Conservation (phyloP, 1,284 basidiomycete species). For the Ganoderma multipileum region DNA sequence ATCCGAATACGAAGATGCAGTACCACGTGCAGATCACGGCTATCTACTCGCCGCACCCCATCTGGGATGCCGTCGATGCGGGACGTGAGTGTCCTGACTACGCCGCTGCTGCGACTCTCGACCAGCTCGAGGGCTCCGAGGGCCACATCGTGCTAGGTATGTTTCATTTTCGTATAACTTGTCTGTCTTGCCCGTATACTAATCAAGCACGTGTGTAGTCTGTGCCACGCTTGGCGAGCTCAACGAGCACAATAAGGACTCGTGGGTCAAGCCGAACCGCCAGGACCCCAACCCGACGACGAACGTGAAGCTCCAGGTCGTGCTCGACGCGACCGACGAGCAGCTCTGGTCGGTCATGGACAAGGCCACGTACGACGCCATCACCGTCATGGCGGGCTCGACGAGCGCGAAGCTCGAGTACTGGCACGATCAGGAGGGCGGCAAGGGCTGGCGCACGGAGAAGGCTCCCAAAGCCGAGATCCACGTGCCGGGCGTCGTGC, state of each 20-base stretch:
- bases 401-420: conserved; percentile 14
- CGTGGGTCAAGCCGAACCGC: conserved; percentile 7
- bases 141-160: background rate
- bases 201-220: background rate
- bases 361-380: conserved; percentile 27
- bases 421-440: conserved; percentile 22
- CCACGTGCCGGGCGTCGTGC: conserved; percentile 26
- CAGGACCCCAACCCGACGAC: conserved; percentile 5
- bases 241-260: conserved; percentile 8
- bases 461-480: conserved; percentile 17
- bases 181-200: background rate
- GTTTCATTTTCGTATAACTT: background rate
- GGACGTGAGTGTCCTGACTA: conserved; percentile 10
- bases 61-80: conserved; percentile 7
- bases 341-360: conserved; percentile 29
- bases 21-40: conserved; percentile 33
- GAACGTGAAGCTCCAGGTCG: conserved; percentile 28
- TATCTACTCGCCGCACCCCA: conserved; percentile 2
- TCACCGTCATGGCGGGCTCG: conserved; percentile 22
- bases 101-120: conserved; percentile 7
- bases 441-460: conserved; percentile 4
- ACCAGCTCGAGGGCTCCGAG: conserved; percentile 4
- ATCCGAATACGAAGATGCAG: conserved; percentile 24
- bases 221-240: conserved; percentile 13
- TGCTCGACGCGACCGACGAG: conserved; percentile 18